Conservation (phyloP, 1,139 yeast species). For the Suhomyces maxii region DNA sequence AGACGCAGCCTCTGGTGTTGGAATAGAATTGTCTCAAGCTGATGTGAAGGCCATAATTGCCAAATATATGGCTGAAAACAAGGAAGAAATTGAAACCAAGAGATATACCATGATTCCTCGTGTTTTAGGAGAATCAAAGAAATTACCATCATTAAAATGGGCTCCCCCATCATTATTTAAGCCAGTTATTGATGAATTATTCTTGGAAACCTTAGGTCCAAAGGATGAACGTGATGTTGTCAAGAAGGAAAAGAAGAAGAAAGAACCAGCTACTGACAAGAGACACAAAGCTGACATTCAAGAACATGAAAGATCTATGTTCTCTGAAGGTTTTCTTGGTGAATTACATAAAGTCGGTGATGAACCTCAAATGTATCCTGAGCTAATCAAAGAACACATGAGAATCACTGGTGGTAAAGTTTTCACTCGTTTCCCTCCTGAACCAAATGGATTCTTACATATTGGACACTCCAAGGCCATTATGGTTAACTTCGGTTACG, state of each 20-base stretch:
- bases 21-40: conserved; percentile 65
- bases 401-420: conserved; percentile 78
- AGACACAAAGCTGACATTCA: conserved; percentile 25
- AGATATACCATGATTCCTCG: conserved; percentile 79
- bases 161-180: conserved; percentile 86
- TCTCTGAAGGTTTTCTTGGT: conserved; percentile 92
- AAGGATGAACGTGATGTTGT: conserved; percentile 91
- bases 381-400: conserved; percentile 76
- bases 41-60: conserved; percentile 61
- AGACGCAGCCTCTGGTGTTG: conserved; percentile 75
- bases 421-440: conserved; percentile 96
- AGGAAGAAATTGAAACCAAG: conserved; percentile 59
- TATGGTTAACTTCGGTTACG: conserved; percentile 94
- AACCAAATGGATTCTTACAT: conserved; percentile 94
- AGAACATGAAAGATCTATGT: conserved; percentile 68
- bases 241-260: conserved; percentile 73
- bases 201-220: conserved; percentile 77
- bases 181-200: conserved; percentile 77
- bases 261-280: conserved; percentile 27
- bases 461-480: conserved; percentile 98
- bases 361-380: conserved; percentile 87
- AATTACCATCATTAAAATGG: conserved; percentile 78
- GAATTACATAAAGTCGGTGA: conserved; percentile 95
- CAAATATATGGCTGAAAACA: conserved; percentile 58
- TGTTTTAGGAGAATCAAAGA: conserved; percentile 74